Base-by-base conservation (phyloP, 2,329 filamentous ascomycete species). In the Verticillium isaacii region DNA sequence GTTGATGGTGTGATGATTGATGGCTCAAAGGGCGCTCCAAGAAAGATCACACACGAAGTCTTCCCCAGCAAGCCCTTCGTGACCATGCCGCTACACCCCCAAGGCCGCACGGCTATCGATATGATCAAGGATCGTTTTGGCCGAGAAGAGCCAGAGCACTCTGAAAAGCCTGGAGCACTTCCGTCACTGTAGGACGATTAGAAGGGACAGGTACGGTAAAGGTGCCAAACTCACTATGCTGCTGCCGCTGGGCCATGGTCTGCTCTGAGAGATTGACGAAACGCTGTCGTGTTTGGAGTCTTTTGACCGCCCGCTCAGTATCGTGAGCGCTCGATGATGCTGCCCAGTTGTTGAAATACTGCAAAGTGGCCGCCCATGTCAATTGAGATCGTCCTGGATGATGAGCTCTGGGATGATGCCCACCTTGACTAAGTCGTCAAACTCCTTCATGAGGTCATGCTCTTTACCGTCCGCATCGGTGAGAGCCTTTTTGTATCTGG, bases 321-420 rank as follows among this genome's bases (percentile, higher is more conserved):
- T 97, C 93, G 64, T 91, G 87, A 12, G 81, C 77, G 36, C 87
- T 83, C 1, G 90, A 89, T 14, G 90, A 86, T 23, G 88, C 82
- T 29, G 91, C 90, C 93, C 93, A 97, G 39, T 88, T 78, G 62
- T 83, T 83, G 73, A 96, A 96, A 72, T 90, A 90, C 92, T 96
- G 66, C 32, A 50, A 55, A 56, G 17, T 17, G 8, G 19, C 19
- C n/a, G 5, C 45, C n/a, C 19, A n/a, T 50, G 17, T 50, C 8
- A 50, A n/a, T 50, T n/a, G 19, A 25, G n/a, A n/a, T 23, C 3
- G 9, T n/a, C 14, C 19, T 12, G 9, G 19, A 50, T 11, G 45
- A n/a, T 23, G 17, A 23, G 23, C 45, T 25, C n/a, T 36, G 9
- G 19, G 5, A 14, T 50, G 17, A n/a, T 41, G 55, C 60, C 61